Base-by-base conservation (phyloP, 148 eudicot genomes). In the Rhododendron molle region DNA sequence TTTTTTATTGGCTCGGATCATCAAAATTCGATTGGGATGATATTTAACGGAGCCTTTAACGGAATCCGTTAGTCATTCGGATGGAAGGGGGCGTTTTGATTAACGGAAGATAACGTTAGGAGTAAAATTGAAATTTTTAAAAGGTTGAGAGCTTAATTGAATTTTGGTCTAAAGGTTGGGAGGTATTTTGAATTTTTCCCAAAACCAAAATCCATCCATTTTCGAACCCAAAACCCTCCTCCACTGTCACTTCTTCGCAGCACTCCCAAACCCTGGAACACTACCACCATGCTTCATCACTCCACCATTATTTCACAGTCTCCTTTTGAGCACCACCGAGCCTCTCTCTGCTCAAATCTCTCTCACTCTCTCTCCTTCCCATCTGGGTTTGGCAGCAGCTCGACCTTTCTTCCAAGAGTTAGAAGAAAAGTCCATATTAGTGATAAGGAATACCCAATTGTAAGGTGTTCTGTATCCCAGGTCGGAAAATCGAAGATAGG, bases 261-360 rank as follows among this genome's bases (percentile, higher is more conserved):
- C 44, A 30, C 80, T 72, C 80, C 85, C 71, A 89, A 91, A 87
- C 85, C 90, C 90, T 85, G 60, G 82, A 69, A 14, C 26, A 15
- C n/a, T 73, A 88, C 72, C 73, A 86, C 72, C n/a, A 93, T 95
- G 96, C 86, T 91, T 7, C 93, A 93, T 21, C 95, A 93, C 81
- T 86, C 93, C 46, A 86, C 92, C 49, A 79, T 90, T 69, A 79
- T 89, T 52, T 76, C 90, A 50, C 85, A 90, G 15, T 84, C 89
- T 9, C 89, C 89, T 69, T 83, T 84, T 7, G 83, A 67, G 12
- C 88, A 80, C 78, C 82, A 58, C 82, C 62, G 26, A 13, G 71
- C 67, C 15, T 46, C 56, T 34, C 58, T 91, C 20, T 81, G 89
- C 18, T 88, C 90, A 56, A 14, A 60, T 23, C 30, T 56, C 54